Evolutionary conservation across 306 rosid genomes (phyloP).

Genomic region (Vachellia collinsii): DNA sequence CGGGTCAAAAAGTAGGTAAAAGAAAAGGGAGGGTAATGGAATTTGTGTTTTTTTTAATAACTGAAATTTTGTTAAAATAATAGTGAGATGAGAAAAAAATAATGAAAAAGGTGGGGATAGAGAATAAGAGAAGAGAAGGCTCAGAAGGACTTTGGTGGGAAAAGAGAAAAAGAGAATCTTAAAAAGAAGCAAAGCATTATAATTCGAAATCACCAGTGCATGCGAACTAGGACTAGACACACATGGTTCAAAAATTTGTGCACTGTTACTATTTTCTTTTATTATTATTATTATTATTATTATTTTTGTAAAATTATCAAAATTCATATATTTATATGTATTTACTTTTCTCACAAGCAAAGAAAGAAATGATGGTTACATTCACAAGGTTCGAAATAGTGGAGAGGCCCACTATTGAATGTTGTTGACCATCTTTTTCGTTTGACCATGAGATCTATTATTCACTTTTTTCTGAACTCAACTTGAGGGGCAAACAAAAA

Average conservation of each 20-base stretch:
- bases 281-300: too few species aligned
- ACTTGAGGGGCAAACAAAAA: neutral
- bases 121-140: conserved; percentile 34
- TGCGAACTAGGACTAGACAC: conserved; percentile 40
- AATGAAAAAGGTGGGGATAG: neutral
- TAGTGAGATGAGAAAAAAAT: conserved; percentile 23
- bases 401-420: conserved; percentile 48
- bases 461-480: neutral
- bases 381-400: conserved; percentile 41
- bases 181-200: conserved; percentile 52
- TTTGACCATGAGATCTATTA: conserved; percentile 35
- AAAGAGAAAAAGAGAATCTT: conserved; percentile 63
- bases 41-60: conserved; percentile 9
- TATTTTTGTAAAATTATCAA: neutral
- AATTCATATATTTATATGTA: neutral
- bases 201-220: conserved; percentile 44
- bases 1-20: conserved; percentile 46
- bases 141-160: conserved; percentile 32
- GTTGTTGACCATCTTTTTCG: conserved; percentile 17
- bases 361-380: neutral
- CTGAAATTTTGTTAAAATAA: conserved; percentile 31
- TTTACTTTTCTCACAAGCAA: neutral
- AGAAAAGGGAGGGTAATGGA: conserved; percentile 33
- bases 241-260: conserved; percentile 10
- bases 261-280: neutral